Base-by-base conservation (phyloP, 2,329 filamentous ascomycete genomes). In the Pseudogymnoascus sp. region DNA sequence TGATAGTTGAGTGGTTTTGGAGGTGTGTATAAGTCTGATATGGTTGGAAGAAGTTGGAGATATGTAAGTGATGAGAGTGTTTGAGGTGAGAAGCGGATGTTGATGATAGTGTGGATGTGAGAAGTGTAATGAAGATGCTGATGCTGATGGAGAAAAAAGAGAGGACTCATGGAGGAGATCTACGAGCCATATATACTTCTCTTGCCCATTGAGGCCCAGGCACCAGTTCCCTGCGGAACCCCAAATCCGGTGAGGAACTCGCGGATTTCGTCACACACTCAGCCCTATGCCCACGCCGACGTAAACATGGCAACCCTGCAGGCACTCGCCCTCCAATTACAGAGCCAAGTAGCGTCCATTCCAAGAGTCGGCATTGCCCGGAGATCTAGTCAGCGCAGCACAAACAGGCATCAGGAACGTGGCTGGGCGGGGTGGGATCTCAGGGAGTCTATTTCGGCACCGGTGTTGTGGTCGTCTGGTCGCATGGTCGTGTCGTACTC, bases 51-150 rank as follows among this genome's bases (percentile, higher is more conserved):
- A 11, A 34, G 26, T 57, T 34, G 51, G 16, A 57, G 16, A 21
- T 57, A 6, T 57, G 29, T 7, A 34, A 34, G 18, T 18, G 47
- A 54, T 34, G n/a, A 12, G 51, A 12, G n/a, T 34, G 47, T 21
- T 21, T 57, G 51, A 26, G 51, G 29, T 36, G 1, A 21, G n/a
- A 21, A 57, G n/a, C 10, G 10, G 51, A 34, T 57, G 51, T 57
- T 57, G 51, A 31, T 54, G 26, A 57, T 18, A 5, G 51, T 57
- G 11, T 57, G n/a, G 3, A 36, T 34, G 51, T 57, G 51, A 57
- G 51, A 57, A 57, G 51, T 57, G 51, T 34, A 34, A 57, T 57
- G 51, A 57, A 57, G 51, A 57, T 57, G 29, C 10, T 57, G 51
- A 57, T 57, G 51, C 10, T 57, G 51, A 54, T 54, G 16, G n/a